Percentiles rank a stretch among this genome's conserved stretches.
These are phyloP conservation scores for Fusarium vanettenii DNA, from an alignment of 2,329 filamentous ascomycete species.

Conservation along the genomic window DNA sequence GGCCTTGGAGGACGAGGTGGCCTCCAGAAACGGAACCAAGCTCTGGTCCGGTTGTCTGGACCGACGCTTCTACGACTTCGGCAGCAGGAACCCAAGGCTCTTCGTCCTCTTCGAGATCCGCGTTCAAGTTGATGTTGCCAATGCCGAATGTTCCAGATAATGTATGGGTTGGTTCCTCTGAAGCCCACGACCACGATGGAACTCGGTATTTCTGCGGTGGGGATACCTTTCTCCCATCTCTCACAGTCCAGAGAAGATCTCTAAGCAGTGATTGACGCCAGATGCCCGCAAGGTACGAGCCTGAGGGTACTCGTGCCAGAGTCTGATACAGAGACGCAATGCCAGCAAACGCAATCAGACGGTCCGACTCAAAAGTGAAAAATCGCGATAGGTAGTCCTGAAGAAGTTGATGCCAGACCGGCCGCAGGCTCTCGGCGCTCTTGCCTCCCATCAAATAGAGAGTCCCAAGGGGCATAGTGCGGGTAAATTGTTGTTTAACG, in stretches of 20 bases:
- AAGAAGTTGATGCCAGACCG: constrained; percentile 19
- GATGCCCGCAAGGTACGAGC: constrained; percentile 27
- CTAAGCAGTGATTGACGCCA: constrained; percentile 27
- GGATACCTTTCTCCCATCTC: constrained; percentile 27
- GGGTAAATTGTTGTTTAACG: background rate
- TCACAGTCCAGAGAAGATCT: constrained; percentile 22
- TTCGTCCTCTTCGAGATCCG: background rate
- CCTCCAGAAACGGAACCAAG: constrained; percentile 22
- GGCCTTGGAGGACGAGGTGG: constrained; percentile 19
- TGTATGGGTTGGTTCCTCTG: constrained; percentile 18
- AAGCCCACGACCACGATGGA: constrained; percentile 36
- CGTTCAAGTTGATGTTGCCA: constrained; percentile 6
- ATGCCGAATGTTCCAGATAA: constrained; percentile 8
- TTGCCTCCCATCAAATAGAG: constrained; percentile 15
- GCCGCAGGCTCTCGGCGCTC: background rate
- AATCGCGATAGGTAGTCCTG: constrained; percentile 29
- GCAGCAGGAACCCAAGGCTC: constrained; percentile 13
- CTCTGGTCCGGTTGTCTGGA: constrained; percentile 11
- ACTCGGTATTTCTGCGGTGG: constrained; percentile 31
- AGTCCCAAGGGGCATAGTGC: constrained; percentile 13
- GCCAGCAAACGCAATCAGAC: constrained; percentile 28
- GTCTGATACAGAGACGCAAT: constrained; percentile 25
- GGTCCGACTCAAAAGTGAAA: constrained; percentile 33
- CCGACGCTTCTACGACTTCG: constrained; percentile 15
- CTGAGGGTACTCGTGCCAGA: constrained; percentile 1